phyloP scores from a whole-genome alignment of 805 yeast genomes.

The Priceomyces castillae region DNA sequence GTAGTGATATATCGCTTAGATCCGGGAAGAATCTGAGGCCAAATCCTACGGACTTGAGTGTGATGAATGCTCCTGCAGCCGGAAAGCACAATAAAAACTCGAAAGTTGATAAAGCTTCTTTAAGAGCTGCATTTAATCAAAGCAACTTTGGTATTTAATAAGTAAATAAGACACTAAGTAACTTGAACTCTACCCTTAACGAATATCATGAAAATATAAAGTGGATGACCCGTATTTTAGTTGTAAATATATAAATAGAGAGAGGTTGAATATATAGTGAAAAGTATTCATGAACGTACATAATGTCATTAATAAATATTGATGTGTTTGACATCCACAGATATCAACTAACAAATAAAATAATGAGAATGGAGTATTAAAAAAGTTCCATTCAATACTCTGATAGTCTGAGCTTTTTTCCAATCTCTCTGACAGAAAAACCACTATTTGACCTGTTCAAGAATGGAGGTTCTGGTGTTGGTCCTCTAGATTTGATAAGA shows the following conservation, averaged over 20 bases:
- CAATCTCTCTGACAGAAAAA: constrained; percentile 53
- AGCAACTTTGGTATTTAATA: constrained; percentile 65
- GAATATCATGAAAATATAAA: neutral
- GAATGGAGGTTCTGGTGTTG: constrained; percentile 54
- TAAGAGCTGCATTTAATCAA: constrained; percentile 62
- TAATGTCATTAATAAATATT: no score
- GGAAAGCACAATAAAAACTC: constrained; percentile 36
- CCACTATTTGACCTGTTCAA: constrained; percentile 36
- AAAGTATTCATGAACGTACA: no score
- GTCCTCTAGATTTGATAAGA: constrained; percentile 53
- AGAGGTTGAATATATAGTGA: no score
- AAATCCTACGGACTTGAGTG: constrained; percentile 40
- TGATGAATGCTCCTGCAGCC: constrained; percentile 48
- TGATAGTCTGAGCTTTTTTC: constrained; percentile 59
- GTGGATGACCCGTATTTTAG: no score
- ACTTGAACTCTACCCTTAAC: neutral
- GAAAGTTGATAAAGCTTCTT: constrained; percentile 49
- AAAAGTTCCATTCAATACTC: constrained; percentile 46
- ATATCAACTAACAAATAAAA: neutral
- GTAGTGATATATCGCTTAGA: constrained; percentile 2
- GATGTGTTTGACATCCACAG: no score
- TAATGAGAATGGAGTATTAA: no score
- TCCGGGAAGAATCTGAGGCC: constrained; percentile 15
- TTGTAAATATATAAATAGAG: no score
- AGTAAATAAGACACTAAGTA: neutral